Percentiles rank a stretch among this genome's conserved stretches.
These are phyloP conservation scores for Decorospora gaudefroyi DNA, from an alignment of 2,329 filamentous ascomycete genomes.

Conservation along the genomic window DNA sequence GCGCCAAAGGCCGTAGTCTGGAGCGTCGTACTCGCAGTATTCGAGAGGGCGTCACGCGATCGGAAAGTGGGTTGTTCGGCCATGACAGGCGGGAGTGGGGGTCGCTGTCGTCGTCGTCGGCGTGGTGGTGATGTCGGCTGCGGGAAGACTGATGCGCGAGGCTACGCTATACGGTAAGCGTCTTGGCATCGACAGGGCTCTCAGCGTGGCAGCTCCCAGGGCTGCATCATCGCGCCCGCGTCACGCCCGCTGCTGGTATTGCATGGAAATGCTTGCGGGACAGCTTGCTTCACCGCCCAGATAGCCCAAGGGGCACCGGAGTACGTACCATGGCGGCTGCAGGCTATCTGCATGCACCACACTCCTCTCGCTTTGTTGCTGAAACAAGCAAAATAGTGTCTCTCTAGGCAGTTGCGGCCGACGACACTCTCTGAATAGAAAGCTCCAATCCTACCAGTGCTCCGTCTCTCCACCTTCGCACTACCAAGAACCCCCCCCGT, in stretches of 20 bases:
- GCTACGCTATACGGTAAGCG: constrained; percentile 8
- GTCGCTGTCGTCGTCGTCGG: constrained; percentile 24
- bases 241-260: no score
- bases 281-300: no score
- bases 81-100: constrained; percentile 43
- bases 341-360: no score
- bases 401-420: constrained; percentile 24
- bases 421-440: constrained; percentile 18
- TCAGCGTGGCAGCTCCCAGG: constrained; percentile 4
- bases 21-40: constrained; percentile 66
- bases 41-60: constrained; percentile 73
- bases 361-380: neutral
- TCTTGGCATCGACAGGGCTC: constrained; percentile 8
- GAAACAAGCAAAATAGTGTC: constrained; percentile 5
- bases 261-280: no score
- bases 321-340: no score
- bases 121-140: constrained; percentile 8
- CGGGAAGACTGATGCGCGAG: constrained; percentile 12
- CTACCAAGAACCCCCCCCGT: constrained; percentile 9
- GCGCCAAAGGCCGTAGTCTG: constrained; percentile 70
- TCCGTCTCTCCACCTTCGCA: constrained; percentile 13
- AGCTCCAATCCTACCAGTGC: constrained; percentile 17
- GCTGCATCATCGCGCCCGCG: constrained; percentile 16
- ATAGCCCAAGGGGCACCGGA: no score
- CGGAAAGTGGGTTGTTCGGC: constrained; percentile 59